Evolutionary conservation across 2,329 filamentous ascomycete species (phyloP).

Genomic region (Didymella keratinophila): DNA sequence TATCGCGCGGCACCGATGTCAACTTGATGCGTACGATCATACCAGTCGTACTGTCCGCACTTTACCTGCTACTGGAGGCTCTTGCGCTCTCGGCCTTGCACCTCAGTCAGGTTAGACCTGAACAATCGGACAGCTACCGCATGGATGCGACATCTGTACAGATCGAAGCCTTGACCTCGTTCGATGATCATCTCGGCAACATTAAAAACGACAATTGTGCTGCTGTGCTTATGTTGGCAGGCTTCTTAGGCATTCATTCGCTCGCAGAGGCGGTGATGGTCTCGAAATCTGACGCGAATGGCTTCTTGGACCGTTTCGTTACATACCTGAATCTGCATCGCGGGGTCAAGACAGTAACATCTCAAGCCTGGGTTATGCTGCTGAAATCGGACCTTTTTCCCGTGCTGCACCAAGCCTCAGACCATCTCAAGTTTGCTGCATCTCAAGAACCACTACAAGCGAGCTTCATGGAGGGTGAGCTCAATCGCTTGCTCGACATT

Average conservation of each 20-base stretch:
- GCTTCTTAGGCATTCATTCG: constrained; percentile 25
- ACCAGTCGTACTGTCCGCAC: constrained; percentile 24
- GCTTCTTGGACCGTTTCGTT: constrained; percentile 28
- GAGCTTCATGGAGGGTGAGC: constrained; percentile 6
- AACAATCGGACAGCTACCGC: constrained; percentile 19
- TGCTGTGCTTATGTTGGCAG: constrained; percentile 28
- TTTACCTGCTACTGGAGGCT: constrained; percentile 25
- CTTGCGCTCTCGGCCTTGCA: constrained; percentile 33
- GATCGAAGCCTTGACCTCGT: constrained; percentile 24
- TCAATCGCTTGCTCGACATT: constrained; percentile 23
- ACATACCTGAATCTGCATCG: constrained; percentile 30
- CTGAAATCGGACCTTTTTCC: constrained; percentile 21
- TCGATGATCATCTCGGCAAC: constrained; percentile 16
- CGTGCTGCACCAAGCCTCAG: constrained; percentile 14
- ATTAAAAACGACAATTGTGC: constrained; percentile 24
- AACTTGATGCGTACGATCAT: constrained; percentile 18
- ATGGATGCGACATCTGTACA: constrained; percentile 28
- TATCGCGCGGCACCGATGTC: constrained; percentile 1
- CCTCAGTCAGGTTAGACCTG: constrained; percentile 21
- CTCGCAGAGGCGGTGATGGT: constrained; percentile 26
- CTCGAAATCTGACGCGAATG: constrained; percentile 16
- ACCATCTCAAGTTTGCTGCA: constrained; percentile 9
- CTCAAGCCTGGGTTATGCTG: constrained; percentile 24
- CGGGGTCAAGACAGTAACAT: constrained; percentile 24
- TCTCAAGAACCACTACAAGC: constrained; percentile 17